Conservation (phyloP, 1,284 basidiomycete genomes). For the Irpex sp. region DNA sequence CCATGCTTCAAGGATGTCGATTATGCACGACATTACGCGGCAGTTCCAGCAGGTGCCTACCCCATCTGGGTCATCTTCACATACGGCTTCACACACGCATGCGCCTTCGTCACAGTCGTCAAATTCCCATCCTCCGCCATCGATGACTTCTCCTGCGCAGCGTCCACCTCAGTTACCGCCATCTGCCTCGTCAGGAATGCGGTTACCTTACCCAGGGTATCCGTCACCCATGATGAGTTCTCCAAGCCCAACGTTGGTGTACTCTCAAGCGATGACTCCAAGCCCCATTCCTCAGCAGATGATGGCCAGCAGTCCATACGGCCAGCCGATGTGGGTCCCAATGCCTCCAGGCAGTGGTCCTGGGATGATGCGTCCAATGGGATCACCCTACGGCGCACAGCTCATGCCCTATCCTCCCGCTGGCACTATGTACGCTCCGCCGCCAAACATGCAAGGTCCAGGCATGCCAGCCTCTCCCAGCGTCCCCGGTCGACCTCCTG, state of each 20-base stretch:
- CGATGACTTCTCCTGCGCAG: constrained; percentile 34
- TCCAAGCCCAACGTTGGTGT: constrained; percentile 59
- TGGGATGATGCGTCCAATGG: constrained; percentile 51
- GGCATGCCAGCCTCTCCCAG: constrained; percentile 37
- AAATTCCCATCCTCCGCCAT: not conserved
- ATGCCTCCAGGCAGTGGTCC: constrained; percentile 43
- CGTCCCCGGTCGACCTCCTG: constrained; percentile 33
- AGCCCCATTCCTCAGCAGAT: constrained; percentile 62
- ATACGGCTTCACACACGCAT: constrained; percentile 35
- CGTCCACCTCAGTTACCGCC: constrained; percentile 33
- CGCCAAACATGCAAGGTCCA: constrained; percentile 37
- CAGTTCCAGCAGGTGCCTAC: constrained; percentile 78
- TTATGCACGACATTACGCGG: constrained; percentile 68
- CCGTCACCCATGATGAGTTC: constrained; percentile 66
- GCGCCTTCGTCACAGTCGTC: constrained; percentile 15
- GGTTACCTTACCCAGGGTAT: constrained; percentile 55
- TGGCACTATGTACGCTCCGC: constrained; percentile 45
- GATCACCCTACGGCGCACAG: constrained; percentile 60
- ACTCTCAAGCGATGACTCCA: constrained; percentile 51
- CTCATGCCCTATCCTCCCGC: constrained; percentile 60
- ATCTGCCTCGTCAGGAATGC: constrained; percentile 36
- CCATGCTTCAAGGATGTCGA: constrained; percentile 67
- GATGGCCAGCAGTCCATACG: constrained; percentile 54
- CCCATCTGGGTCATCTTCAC: constrained; percentile 34
- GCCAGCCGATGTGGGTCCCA: constrained; percentile 64